These are phyloP conservation scores for Spathaspora gorwiae DNA, from an alignment of 805 yeast species.

Conservation along the genomic window DNA sequence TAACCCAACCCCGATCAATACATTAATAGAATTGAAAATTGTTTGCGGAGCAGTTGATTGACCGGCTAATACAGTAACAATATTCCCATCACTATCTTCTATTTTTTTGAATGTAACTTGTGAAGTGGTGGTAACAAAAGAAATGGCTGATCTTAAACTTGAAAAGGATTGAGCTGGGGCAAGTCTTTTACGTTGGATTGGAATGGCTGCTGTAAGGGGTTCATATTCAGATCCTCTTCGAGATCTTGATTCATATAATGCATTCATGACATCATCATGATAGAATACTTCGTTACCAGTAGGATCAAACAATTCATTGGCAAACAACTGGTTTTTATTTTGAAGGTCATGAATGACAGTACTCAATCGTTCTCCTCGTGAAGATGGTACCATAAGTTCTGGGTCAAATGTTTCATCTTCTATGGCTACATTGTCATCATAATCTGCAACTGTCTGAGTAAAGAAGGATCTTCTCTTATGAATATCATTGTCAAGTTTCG, in stretches of 20 bases:
- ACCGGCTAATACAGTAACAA: conserved; percentile 70
- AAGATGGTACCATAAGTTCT: conserved; percentile 60
- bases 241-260: conserved; percentile 21
- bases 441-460: conserved; percentile 2
- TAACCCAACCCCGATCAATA: conserved; percentile 64
- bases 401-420: conserved; percentile 68
- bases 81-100: conserved; percentile 66
- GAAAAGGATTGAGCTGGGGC: conserved; percentile 42
- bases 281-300: conserved; percentile 31
- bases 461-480: conserved; percentile 63
- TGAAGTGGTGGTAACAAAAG: conserved; percentile 38
- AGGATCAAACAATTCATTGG: conserved; percentile 4
- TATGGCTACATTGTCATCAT: conserved; percentile 22
- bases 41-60: conserved; percentile 81
- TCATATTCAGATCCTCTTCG: conserved; percentile 21
- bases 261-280: conserved; percentile 32
- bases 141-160: conserved; percentile 35
- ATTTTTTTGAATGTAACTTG: conserved; percentile 56
- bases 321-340: conserved; percentile 13
- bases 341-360: conserved; percentile 44
- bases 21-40: conserved; percentile 68
- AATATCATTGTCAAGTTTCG: conserved; percentile 47
- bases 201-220: conserved; percentile 13
- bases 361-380: conserved; percentile 60
- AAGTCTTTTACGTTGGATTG: conserved; percentile 24